Evolutionary conservation across 2,329 filamentous ascomycete species (phyloP).

Genomic region (Penicillium sp.): DNA sequence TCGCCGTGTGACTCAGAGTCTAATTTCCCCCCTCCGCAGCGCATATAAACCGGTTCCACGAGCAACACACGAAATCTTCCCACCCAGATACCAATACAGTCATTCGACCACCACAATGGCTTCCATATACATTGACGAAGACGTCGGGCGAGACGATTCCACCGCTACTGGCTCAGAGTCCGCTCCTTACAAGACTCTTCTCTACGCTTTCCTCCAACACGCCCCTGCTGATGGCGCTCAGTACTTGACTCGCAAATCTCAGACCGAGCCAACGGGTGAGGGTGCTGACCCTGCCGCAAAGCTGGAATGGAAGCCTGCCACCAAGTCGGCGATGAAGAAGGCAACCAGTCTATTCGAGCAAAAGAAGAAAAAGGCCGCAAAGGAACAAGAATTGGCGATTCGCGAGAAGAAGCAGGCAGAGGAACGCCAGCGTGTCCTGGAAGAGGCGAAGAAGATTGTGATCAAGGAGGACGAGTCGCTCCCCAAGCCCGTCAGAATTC

Average conservation of each 20-base stretch:
- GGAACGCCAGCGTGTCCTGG: constrained; percentile 72
- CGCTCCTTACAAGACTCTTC: constrained; percentile 80
- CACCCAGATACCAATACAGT: neutral
- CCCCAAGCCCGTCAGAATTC: constrained; percentile 75
- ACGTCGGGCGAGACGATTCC: constrained; percentile 72
- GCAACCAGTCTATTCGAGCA: constrained; percentile 73
- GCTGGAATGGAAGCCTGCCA: constrained; percentile 77
- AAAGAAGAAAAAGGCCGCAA: constrained; percentile 83
- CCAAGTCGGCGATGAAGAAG: constrained; percentile 87
- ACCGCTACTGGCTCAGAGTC: constrained; percentile 70
- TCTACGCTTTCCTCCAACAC: constrained; percentile 76
- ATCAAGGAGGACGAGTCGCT: constrained; percentile 73
- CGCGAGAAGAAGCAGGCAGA: constrained; percentile 74
- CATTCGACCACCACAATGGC: constrained; percentile 33
- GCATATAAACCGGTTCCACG: neutral
- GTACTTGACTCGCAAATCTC: constrained; percentile 72
- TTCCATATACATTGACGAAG: constrained; percentile 77
- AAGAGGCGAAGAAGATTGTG: constrained; percentile 80
- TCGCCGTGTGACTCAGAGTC: constrained; percentile 8
- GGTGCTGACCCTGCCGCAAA: constrained; percentile 68
- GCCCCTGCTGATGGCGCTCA: constrained; percentile 61
- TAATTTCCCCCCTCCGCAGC: constrained; percentile 13
- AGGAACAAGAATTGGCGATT: constrained; percentile 74
- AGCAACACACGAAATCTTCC: neutral
- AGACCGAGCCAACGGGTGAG: constrained; percentile 63